Evolutionary conservation across 805 yeast species (phyloP), one percentile per base, ranked within the genome.

Genomic region (Metschnikowia noctiluminum): DNA sequence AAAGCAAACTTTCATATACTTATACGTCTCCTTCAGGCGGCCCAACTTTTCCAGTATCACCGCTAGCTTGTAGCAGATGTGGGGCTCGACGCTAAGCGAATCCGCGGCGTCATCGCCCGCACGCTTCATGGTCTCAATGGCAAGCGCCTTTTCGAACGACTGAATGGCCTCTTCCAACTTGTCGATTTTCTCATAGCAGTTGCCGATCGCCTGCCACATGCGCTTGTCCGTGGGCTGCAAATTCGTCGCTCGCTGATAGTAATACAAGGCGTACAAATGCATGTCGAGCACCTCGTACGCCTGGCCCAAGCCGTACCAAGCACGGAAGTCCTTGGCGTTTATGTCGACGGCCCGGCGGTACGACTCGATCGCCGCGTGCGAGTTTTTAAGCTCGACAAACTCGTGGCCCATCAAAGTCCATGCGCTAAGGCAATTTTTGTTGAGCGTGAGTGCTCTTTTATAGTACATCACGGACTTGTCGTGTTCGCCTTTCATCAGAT

Each of bases 381-480:
- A 86, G 68, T 94, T 94, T 62, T 92, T 91, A 58, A 94, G 76
- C 64, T 94, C 99, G 13, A 94, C 96, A 70, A 89, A 94, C 69
- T 94, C 99, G 67, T 94, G 99, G 10, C 99, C 99, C 97, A 94
- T 90, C 49, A 94, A 73, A 0, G 98, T 94, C 98, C 98, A 94
- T 0, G 98, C 97, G 53, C 89, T 81, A 15, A 90, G 71, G 57
- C 95, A 89, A 56, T 81, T 81, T 52, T 86, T 81, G 62, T 90
- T 87, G 51, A 94, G 73, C 0, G 88, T 80, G 35, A 94, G 71
- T 0, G 99, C 99, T 47, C 98, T 77, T 58, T 89, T 85, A 62
- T 91, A 94, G 67, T 89, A 90, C 82, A 86, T 82, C 51, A 94
- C 89, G 0, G 99, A 96, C 66, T 87, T 88, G 64, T 90, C 97